Base-by-base conservation (phyloP, 192 early-diverging fungal species). In the Radiomyces spectabilis region DNA sequence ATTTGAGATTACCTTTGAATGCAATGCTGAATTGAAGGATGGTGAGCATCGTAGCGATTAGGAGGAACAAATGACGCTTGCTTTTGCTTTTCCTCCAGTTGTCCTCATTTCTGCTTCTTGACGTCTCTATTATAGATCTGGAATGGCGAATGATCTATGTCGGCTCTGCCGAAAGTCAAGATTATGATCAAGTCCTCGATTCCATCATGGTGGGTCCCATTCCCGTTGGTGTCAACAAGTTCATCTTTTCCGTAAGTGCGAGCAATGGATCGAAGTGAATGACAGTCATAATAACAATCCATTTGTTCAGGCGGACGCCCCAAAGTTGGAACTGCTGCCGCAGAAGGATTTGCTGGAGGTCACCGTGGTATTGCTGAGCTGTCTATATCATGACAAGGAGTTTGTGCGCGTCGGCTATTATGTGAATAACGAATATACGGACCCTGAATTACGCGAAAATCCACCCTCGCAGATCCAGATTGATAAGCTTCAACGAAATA, bases 101-200 rank as follows among this genome's bases (percentile, higher is more conserved):
- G 57, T 35, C 15, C 45, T 49, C 41, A 35, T 25, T 12, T 33
- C 32, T 27, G 10, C 8, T 22, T 6, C 18, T 12, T 29, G 53
- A 19, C 8, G n/a, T 13, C 24, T 55, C 18, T 16, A 13, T 43
- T 19, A 46, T 72, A 93, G 93, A 99, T 75, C 73, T 99, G 27
- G 96, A 99, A 71, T 99, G 95, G 84, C 96, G 95, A 75, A 82
- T 93, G 47, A 80, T 99, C 30, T 97, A 97, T 59, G 94, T 97
- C 15, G 91, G 92, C 21, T 91, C 89, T 6, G 83, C 91, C 2
- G 87, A 95, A 59, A 84, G 79, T 57, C 81, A 80, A 34, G 72
- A 80, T 22, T 75, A 88, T 51, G 96, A 99, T 71, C 96, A 97
- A 69, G 89, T 85, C 33, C 81, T 99, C 29, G 96, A 99, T 57